Evolutionary conservation across 2,329 filamentous ascomycete genomes (phyloP).

Genomic region (Trichoderma cornu-damae): DNA sequence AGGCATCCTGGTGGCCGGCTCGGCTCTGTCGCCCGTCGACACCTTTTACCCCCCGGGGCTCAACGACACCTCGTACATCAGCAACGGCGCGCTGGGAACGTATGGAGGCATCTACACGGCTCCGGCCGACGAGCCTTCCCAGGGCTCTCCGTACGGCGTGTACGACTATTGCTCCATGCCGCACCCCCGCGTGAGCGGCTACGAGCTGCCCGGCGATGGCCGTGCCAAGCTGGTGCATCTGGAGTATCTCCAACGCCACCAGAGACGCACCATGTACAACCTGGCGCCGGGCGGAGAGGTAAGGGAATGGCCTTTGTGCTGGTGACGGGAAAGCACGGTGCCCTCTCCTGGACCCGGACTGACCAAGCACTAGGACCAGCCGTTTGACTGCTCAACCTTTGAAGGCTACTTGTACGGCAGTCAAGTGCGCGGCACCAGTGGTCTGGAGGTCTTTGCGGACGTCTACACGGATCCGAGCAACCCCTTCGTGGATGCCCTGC

Average conservation of each 20-base stretch:
- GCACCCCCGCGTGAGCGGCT: constrained; percentile 2
- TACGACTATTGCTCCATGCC: constrained; percentile 16
- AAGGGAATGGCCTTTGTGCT: too few species aligned
- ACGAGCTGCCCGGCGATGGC: constrained; percentile 8
- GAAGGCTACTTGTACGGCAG: constrained; percentile 4
- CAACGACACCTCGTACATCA: constrained; percentile 12
- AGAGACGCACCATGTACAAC: constrained; percentile 15
- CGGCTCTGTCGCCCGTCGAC: constrained; percentile 5
- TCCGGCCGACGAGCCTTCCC: constrained; percentile 1
- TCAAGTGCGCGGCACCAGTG: not conserved
- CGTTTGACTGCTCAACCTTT: constrained; percentile 13
- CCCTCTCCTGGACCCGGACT: not conserved
- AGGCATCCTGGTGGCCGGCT: not conserved
- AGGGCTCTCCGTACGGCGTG: constrained; percentile 9
- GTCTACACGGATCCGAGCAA: constrained; percentile 10
- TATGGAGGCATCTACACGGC: constrained; percentile 10
- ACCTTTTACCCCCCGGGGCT: constrained; percentile 6
- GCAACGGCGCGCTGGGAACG: constrained; percentile 4
- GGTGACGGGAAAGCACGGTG: too few species aligned
- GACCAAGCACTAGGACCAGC: not conserved
- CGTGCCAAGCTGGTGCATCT: constrained; percentile 13
- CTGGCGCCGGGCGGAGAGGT: constrained; percentile 12
- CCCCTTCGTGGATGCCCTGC: constrained; percentile 11
- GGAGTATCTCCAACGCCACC: constrained; percentile 13
- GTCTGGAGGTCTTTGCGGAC: not conserved